Evolutionary conservation across 305 asterid genomes (phyloP).

Genomic region (Stenogyne calaminthoides): DNA sequence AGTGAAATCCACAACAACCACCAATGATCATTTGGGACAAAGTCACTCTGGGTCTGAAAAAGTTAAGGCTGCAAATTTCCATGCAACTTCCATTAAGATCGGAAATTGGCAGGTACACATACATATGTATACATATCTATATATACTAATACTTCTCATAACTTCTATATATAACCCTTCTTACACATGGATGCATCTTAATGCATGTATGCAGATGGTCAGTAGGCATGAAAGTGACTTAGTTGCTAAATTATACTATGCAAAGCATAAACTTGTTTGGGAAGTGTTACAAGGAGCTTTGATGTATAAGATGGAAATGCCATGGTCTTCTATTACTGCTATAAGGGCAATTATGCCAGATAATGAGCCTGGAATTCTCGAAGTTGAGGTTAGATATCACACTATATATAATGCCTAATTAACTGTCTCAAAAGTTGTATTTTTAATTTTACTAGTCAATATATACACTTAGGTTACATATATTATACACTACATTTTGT

Average conservation of each 20-base stretch:
- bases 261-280: constrained; percentile 65
- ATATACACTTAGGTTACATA: too few species aligned
- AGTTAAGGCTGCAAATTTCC: not conserved
- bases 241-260: constrained; percentile 52
- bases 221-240: constrained; percentile 57
- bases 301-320: constrained; percentile 68
- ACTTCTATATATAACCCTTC: not conserved
- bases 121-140: too few species aligned
- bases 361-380: constrained; percentile 34
- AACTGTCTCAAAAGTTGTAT: too few species aligned
- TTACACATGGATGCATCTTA: not conserved
- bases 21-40: too few species aligned
- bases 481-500: not conserved
- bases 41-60: too few species aligned
- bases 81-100: not conserved
- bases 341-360: constrained; percentile 38
- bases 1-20: too few species aligned
- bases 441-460: not conserved
- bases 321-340: constrained; percentile 59
- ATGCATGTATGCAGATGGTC: constrained; percentile 34
- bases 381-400: constrained; percentile 44
- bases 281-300: constrained; percentile 59
- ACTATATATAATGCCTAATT: not conserved
- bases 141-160: not conserved
- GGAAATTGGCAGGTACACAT: not conserved